Evolutionary conservation across 140 eudicot genomes (phyloP), one percentile per base, ranked within the genome.

Genomic region (Anethum foeniculum): DNA sequence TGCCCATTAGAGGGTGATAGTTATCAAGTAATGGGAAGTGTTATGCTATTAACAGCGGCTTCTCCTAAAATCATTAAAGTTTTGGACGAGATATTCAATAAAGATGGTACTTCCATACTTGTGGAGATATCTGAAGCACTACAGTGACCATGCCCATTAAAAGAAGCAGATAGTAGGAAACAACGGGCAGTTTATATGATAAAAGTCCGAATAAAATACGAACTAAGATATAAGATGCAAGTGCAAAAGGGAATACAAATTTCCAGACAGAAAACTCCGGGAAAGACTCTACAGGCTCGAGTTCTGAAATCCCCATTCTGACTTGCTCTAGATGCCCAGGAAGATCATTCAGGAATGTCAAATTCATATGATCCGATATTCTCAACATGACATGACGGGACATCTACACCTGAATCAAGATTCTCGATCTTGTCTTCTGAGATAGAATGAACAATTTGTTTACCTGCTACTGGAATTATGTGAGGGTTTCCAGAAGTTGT

Each of bases 231-330:
- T 46, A 77, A 48, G 60, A 84, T 15, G 64, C 56, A 81, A 58
- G 60, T n/a, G n/a, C n/a, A n/a, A n/a, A n/a, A n/a, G n/a, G n/a
- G n/a, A n/a, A n/a, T n/a, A n/a, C n/a, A n/a, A n/a, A n/a, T n/a
- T n/a, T n/a, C n/a, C 90, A 86, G 27, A 88, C 56, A 15, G 86
- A 43, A 71, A 83, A 87, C 62, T 88, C 93, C 1, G 89, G 85
- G 48, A 77, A 74, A 25, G 60, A 75, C 77, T 80, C 93, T 27
- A 49, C 54, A 56, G 77, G 12, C 30, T 72, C 82, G 0, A 23
- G 75, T 71, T 54, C 12, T 32, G 81, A 27, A 71, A 4, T 72
- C 49, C 41, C 80, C 68, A 15, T 75, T 58, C 49, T 76, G 38
- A n/a, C 84, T 52, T 46, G 86, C 44, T 36, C 85, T 30, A 80